phyloP scores from a whole-genome alignment of 73 alveolate species.

The Loxodes magnus region DNA sequence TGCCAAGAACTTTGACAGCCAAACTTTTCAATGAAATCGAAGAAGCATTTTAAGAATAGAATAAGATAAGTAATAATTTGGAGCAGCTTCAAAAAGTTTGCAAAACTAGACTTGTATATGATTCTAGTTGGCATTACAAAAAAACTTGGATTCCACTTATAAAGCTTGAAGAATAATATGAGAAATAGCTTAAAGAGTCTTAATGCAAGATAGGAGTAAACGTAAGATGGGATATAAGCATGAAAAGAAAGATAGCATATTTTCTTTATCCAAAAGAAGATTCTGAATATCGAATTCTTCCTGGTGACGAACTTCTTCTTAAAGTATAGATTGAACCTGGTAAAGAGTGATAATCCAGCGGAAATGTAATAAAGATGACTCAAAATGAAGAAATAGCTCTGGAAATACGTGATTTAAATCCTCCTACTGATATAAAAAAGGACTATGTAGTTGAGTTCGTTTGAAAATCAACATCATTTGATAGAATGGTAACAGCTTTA shows the following conservation, averaged over 20 bases:
- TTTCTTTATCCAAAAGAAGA: conserved; percentile 42
- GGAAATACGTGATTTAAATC: conserved; percentile 64
- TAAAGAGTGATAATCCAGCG: conserved; percentile 71
- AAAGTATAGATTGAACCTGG: conserved; percentile 27
- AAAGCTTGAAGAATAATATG: conserved; percentile 85
- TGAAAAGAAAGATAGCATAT: conserved; percentile 21
- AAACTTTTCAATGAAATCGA: conserved; percentile 48
- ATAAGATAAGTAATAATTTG: background rate
- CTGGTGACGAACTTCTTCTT: conserved; percentile 20
- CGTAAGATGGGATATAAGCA: conserved; percentile 57
- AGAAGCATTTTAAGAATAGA: conserved; percentile 52
- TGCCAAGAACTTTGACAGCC: conserved; percentile 50
- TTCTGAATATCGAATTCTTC: conserved; percentile 28
- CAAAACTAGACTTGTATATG: background rate
- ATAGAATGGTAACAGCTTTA: conserved; percentile 91
- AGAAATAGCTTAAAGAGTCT: conserved; percentile 71
- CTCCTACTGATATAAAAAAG: conserved; percentile 54
- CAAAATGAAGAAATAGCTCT: conserved; percentile 84
- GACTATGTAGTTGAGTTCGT: conserved; percentile 88
- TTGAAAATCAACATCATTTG: conserved; percentile 98
- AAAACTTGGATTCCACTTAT: conserved; percentile 66
- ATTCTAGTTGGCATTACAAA: conserved; percentile 21
- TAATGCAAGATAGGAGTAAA: conserved; percentile 58
- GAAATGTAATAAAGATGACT: conserved; percentile 81
- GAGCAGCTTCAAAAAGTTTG: background rate